phyloP scores from a whole-genome alignment of 2,329 filamentous ascomycete species.

The Fusarium sp. region DNA sequence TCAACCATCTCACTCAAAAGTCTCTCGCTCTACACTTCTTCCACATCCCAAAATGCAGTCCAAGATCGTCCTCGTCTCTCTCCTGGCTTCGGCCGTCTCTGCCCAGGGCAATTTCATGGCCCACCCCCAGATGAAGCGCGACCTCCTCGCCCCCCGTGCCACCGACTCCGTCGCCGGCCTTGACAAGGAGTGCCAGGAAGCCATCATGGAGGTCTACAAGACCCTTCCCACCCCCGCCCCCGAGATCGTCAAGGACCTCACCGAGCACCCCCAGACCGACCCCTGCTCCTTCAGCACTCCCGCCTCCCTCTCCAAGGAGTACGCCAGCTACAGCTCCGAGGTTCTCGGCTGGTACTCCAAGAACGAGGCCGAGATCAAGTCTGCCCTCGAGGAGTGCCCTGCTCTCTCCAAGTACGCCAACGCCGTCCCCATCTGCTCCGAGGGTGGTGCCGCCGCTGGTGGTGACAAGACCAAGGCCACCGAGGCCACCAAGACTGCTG shows the following conservation, averaged over 20 bases:
- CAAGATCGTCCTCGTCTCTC: constrained; percentile 40
- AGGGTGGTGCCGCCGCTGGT: constrained; percentile 5
- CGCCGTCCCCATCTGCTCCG: constrained; percentile 38
- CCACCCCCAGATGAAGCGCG: constrained; percentile 43
- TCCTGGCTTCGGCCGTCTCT: constrained; percentile 42
- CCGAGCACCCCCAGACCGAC: constrained; percentile 42
- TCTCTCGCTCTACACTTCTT: background rate
- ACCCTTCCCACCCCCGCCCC: constrained; percentile 47
- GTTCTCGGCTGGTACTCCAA: constrained; percentile 45
- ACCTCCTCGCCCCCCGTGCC: constrained; percentile 39
- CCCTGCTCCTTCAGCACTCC: constrained; percentile 47
- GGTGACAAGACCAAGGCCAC: background rate
- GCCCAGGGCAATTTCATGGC: constrained; percentile 41
- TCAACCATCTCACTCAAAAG: background rate
- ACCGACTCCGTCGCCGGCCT: constrained; percentile 23
- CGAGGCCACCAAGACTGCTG: constrained; percentile 10
- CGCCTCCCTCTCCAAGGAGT: constrained; percentile 45
- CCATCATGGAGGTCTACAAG: constrained; percentile 37
- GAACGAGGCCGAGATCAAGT: constrained; percentile 42
- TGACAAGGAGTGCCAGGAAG: constrained; percentile 37
- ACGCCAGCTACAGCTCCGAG: constrained; percentile 46
- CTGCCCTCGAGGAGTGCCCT: constrained; percentile 43
- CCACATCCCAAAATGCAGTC: constrained; percentile 42
- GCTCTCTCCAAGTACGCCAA: constrained; percentile 29
- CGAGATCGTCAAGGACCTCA: constrained; percentile 40